Evolutionary conservation across 2,329 filamentous ascomycete species (phyloP), one percentile per base, ranked within the genome.

Genomic region (Anisogramma anomala): DNA sequence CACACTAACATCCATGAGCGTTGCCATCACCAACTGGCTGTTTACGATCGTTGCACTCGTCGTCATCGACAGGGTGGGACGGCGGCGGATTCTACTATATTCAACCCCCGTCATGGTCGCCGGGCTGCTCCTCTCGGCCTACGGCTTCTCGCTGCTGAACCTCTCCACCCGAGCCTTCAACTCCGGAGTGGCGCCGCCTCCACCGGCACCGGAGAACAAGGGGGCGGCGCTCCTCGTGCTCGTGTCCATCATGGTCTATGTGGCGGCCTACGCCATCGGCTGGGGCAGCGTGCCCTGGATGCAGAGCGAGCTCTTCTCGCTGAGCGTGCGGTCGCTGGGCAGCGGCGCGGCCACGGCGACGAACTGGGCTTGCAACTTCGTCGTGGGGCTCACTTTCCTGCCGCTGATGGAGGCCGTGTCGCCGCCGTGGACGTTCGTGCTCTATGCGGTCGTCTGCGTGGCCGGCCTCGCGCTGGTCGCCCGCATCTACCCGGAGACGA

Each of bases 201-300:
- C 49, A 30, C 39, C 46, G 27, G 41, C 52, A 20, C 43, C n/a
- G n/a, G n/a, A n/a, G n/a, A n/a, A 41, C 36, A 49, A 36, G 36
- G 52, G 57, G 13, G 66, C 71, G 0, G 67, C 74, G 3, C 44
- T 66, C 20, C 56, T 79, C 14, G 81, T 95, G 32, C 71, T 95
- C 2, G 48, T 74, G 30, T 82, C 82, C 49, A 80, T 95, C 58
- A 81, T 87, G 59, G 51, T 86, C 6, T 95, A 93, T 59, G 87
- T 94, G 2, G 82, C 84, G 7, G 71, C 81, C 1, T 96, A 93
- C 56, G 89, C 89, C 1, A 68, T 88, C 1, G 89, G 89, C 2
- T 70, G 96, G 2, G 89, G 89, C 7, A 93, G 87, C 52, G 86
- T 96, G 3, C 88, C 89, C 0, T 96, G 89, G 89, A 89, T 94